Conservation (phyloP, 306 rosid genomes). For the Lathyrus tuberosus region DNA sequence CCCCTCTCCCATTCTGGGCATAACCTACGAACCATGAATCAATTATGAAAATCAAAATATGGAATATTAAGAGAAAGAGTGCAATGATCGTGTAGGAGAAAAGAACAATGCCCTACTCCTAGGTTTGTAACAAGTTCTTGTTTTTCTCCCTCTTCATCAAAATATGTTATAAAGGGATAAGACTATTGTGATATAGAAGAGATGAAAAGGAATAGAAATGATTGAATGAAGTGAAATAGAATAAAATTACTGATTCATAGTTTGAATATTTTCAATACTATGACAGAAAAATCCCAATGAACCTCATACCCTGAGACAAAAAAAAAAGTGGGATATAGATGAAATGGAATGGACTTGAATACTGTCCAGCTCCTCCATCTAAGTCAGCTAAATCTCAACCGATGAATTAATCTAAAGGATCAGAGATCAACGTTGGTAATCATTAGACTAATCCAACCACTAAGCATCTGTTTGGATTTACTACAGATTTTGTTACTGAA, state of each 20-base stretch:
- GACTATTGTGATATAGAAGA: not conserved
- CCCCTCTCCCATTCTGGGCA: constrained; percentile 57
- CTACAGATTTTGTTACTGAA: too few relatives aligned
- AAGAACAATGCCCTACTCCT: not conserved
- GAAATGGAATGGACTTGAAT: not conserved
- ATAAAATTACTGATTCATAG: not conserved
- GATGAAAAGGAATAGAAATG: not conserved
- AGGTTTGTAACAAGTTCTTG: constrained; percentile 14
- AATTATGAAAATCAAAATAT: constrained; percentile 22
- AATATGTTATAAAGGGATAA: not conserved
- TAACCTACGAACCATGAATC: constrained; percentile 42
- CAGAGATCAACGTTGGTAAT: not conserved
- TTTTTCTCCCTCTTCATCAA: not conserved
- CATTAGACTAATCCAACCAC: not conserved
- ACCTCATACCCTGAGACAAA: not conserved
- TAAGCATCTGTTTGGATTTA: not conserved
- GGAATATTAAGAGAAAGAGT: not conserved
- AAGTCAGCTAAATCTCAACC: not conserved
- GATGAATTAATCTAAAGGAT: not conserved
- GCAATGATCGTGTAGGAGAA: not conserved
- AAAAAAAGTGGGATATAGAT: not conserved
- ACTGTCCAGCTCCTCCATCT: not conserved
- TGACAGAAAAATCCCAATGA: not conserved
- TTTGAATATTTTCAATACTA: not conserved
- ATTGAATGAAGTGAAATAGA: not conserved